Base-by-base conservation (phyloP, 345 rosid genomes). In the Eucalyptus cloeziana region DNA sequence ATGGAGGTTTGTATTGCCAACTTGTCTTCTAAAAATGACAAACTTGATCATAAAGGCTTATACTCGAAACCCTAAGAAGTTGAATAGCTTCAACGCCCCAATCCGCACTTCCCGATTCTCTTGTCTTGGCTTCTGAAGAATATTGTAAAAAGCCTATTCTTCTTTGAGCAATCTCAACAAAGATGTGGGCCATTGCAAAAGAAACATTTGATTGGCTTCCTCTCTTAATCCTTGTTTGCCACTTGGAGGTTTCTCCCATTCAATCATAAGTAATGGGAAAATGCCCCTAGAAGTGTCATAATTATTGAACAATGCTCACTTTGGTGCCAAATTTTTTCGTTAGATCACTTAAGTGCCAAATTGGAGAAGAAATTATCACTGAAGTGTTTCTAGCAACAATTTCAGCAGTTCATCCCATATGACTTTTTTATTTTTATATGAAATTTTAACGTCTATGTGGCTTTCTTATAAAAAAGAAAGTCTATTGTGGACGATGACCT, bases 301-400 rank as follows among this genome's bases (percentile, higher is more conserved):
- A 22, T 52, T 52, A 52, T 21, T 52, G 58, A 56, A 22, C 0
- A 25, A 56, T 1, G 13, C 62, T 56, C 5, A 24, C 6, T 56
- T 56, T 56, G 0, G 30, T 56, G 30, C 0, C 13, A 10, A 56
- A 24, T 22, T 56, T 0, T 56, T 24, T 56, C 0, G 2, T 56
- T 25, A 56, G 13, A 22, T 22, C 27, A 24, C 0, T 56, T 24
- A 56, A 56, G 2, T 56, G 62, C 3, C 5, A 56, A 56, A 56
- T 56, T 22, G 3, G 13, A 24, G 13, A 56, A 56, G 13, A 56
- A 56, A 56, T 24, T 6, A 56, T 1, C 62, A 56, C 62, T 22
- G 0, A 56, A 56, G 0, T 24, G 30, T 25, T 24, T 24, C 0
- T 0, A 6, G 0, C 13, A 56, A 56, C 62, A 56, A 56, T 56